These are phyloP conservation scores for Diaporthe aspalathi DNA, from an alignment of 2,329 filamentous ascomycete species.

Conservation along the genomic window DNA sequence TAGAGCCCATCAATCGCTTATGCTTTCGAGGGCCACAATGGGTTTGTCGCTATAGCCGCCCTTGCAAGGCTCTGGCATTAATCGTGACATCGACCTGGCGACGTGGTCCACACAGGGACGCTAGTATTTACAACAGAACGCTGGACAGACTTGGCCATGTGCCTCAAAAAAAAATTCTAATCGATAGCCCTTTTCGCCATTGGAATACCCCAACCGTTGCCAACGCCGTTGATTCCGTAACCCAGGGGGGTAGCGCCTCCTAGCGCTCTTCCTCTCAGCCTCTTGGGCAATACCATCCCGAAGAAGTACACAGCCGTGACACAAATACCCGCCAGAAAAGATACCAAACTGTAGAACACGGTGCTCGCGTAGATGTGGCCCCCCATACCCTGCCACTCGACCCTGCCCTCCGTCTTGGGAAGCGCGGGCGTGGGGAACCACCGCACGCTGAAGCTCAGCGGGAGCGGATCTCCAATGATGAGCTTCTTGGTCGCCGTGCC, in stretches of 20 bases:
- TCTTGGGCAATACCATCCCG: constrained; percentile 67
- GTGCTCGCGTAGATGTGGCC: constrained; percentile 73
- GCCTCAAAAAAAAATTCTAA: constrained; percentile 42
- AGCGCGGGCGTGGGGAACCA: constrained; percentile 86
- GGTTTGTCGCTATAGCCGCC: background rate
- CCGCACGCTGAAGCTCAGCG: constrained; percentile 81
- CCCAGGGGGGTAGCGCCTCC: constrained; percentile 69
- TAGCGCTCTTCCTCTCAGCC: constrained; percentile 61
- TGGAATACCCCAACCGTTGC: constrained; percentile 68
- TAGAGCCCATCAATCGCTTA: constrained; percentile 41
- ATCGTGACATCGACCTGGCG: constrained; percentile 22
- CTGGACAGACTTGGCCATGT: constrained; percentile 31
- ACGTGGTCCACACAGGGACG: background rate
- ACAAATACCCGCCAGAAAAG: constrained; percentile 67
- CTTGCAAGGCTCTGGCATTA: background rate
- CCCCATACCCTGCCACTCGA: constrained; percentile 74
- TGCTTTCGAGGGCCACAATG: background rate
- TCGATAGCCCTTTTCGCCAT: constrained; percentile 61
- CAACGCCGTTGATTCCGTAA: constrained; percentile 63
- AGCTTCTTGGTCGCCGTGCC: constrained; percentile 70
- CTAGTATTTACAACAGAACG: constrained; percentile 35
- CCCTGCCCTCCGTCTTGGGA: constrained; percentile 73
- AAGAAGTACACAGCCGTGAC: constrained; percentile 70
- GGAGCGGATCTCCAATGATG: constrained; percentile 87
- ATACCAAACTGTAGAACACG: constrained; percentile 70